phyloP scores from a whole-genome alignment of 106 monocot genomes.

The Acanthochlamys bracteata region DNA sequence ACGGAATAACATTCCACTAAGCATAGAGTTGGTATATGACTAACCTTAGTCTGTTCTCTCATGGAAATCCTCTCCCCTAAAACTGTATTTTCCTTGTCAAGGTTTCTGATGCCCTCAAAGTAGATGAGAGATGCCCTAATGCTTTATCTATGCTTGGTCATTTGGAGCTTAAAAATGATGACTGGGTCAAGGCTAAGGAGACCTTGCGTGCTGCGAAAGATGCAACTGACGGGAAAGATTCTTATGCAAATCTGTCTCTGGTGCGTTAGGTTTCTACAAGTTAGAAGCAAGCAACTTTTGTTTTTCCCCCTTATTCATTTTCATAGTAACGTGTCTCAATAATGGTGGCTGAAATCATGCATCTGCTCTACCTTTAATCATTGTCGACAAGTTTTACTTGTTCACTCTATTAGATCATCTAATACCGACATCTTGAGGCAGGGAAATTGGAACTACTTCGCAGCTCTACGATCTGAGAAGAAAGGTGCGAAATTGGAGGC shows the following conservation, averaged over 20 bases:
- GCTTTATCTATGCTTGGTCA: constrained; percentile 86
- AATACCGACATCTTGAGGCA: too few relatives aligned
- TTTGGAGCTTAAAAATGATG: constrained; percentile 85
- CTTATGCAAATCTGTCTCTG: constrained; percentile 75
- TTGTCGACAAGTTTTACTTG: not conserved
- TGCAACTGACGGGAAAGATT: constrained; percentile 92
- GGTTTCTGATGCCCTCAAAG: constrained; percentile 84
- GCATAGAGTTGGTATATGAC: constrained; percentile 75
- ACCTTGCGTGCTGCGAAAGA: constrained; percentile 79
- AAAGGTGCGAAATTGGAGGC: constrained; percentile 89
- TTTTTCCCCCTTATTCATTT: too few relatives aligned
- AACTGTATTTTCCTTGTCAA: constrained; percentile 7
- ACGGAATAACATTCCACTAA: constrained; percentile 66
- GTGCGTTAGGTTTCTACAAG: constrained; percentile 20
- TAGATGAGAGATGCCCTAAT: constrained; percentile 80
- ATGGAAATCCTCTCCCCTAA: not conserved
- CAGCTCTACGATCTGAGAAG: constrained; percentile 82
- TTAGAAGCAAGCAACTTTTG: too few relatives aligned
- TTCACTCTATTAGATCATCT: too few relatives aligned
- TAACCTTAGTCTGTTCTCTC: not conserved
- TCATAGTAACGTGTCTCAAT: too few relatives aligned
- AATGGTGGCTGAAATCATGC: not conserved
- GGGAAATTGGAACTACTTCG: constrained; percentile 95
- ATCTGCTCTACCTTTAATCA: not conserved
- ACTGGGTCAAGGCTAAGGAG: constrained; percentile 97